Evolutionary conservation across 2,329 filamentous ascomycete species (phyloP).

Genomic region (Aspergillus proliferans): DNA sequence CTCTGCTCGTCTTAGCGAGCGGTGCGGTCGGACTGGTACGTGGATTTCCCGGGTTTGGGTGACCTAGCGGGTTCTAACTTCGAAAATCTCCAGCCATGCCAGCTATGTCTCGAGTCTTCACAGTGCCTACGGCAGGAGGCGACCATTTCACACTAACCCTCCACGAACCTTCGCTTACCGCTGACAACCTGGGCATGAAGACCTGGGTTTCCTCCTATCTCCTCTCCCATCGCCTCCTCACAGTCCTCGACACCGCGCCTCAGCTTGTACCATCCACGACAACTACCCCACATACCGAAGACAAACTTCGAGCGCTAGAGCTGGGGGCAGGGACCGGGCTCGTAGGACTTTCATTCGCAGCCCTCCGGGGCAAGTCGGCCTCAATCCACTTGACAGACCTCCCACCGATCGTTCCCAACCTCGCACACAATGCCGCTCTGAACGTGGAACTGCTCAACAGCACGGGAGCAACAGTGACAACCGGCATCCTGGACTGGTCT

Average conservation of each 20-base stretch:
- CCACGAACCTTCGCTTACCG: constrained; percentile 79
- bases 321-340: constrained; percentile 86
- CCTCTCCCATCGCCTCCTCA: constrained; percentile 64
- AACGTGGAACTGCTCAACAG: constrained; percentile 55
- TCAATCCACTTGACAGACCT: constrained; percentile 74
- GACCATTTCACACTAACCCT: constrained; percentile 61
- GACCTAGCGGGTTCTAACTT: neutral
- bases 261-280: constrained; percentile 24
- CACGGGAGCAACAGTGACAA: constrained; percentile 53
- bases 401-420: constrained; percentile 73
- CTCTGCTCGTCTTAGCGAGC: constrained; percentile 71
- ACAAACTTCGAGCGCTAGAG: constrained; percentile 54
- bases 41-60: neutral
- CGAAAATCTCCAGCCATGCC: constrained; percentile 48
- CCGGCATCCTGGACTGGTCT: constrained; percentile 68
- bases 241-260: constrained; percentile 33
- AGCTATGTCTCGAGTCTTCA: constrained; percentile 56
- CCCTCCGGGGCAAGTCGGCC: constrained; percentile 51
- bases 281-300: constrained; percentile 13
- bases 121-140: constrained; percentile 43
- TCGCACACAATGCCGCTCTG: constrained; percentile 63
- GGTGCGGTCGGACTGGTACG: constrained; percentile 68
- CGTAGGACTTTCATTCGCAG: constrained; percentile 78
- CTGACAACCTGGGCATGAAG: constrained; percentile 84
- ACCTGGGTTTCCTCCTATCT: constrained; percentile 92